Conservation (phyloP, 23 red algal genomes). For the Gracilaria gracilis region DNA sequence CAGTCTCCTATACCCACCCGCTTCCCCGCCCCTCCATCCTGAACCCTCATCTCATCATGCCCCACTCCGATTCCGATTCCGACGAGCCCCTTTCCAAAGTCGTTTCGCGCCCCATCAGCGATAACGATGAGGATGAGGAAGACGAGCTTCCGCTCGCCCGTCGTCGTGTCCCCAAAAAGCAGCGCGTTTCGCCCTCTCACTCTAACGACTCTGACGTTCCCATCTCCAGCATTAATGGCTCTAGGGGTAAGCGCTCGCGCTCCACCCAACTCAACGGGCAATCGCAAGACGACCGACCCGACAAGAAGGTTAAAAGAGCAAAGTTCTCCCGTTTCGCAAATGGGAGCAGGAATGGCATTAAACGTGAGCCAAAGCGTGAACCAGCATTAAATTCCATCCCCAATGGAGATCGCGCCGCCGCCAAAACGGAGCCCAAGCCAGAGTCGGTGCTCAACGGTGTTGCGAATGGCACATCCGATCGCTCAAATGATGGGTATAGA, state of each 20-base stretch:
- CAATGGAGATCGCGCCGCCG: background rate
- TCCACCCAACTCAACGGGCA: background rate
- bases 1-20: background rate
- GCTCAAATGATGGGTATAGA: constrained; percentile 42
- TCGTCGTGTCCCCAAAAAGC: constrained; percentile 43
- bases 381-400: background rate
- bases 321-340: constrained; percentile 23
- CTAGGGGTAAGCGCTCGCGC: constrained; percentile 35
- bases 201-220: constrained; percentile 16
- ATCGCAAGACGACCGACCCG: background rate
- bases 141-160: constrained; percentile 31
- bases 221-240: background rate
- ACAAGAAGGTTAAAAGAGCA: background rate
- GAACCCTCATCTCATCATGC: background rate
- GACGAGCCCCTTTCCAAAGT: constrained; percentile 27
- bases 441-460: background rate
- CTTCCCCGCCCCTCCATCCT: constrained; percentile 8
- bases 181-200: constrained; percentile 29
- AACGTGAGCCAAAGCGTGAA: constrained; percentile 6
- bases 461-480: background rate
- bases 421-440: constrained; percentile 1
- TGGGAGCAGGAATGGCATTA: constrained; percentile 23
- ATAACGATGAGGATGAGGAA: constrained; percentile 36
- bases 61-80: constrained; percentile 12
- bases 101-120: constrained; percentile 20